A percentile compares a stretch with the other conserved stretches of the same genome.
Evolutionary conservation across 306 rosid species (phyloP).

Genomic region (Dicorynia guianensis): DNA sequence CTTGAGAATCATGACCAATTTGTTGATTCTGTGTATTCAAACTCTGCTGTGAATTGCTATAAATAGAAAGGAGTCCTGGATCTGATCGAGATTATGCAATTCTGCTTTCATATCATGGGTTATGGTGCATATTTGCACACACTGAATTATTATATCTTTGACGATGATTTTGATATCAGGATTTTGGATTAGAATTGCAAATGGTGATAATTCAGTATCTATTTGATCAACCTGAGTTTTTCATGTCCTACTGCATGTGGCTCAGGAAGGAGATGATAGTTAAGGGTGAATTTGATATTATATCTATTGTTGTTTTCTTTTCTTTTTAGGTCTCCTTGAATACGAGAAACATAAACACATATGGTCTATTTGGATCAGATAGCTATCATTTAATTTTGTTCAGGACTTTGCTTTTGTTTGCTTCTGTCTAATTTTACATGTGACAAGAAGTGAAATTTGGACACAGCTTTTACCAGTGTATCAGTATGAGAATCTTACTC

Average conservation of each 20-base stretch:
- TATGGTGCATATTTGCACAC: neutral
- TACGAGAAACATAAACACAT: neutral
- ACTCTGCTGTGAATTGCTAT: neutral
- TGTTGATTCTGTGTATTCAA: neutral
- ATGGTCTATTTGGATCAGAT: conserved; percentile 9
- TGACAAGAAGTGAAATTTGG: neutral
- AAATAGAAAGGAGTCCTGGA: conserved; percentile 8
- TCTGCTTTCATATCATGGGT: neutral
- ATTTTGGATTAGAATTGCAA: conserved; percentile 20
- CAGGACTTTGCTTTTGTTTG: neutral
- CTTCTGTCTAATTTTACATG: neutral
- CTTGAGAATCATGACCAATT: conserved; percentile 16
- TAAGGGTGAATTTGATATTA: conserved; percentile 16
- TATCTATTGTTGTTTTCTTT: conserved; percentile 13
- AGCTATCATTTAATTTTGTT: neutral
- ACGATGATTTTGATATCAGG: neutral
- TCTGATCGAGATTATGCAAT: conserved; percentile 1
- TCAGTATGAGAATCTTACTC: neutral
- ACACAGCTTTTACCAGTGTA: neutral
- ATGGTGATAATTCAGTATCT: conserved; percentile 1
- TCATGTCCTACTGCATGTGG: conserved; percentile 5
- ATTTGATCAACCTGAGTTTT: conserved; percentile 24
- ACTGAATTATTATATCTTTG: conserved; percentile 1
- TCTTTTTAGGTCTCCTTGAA: conserved; percentile 19
- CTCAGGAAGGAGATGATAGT: neutral